phyloP scores from a whole-genome alignment of 1,284 basidiomycete genomes.

The Ustanciosporium gigantosporum region DNA sequence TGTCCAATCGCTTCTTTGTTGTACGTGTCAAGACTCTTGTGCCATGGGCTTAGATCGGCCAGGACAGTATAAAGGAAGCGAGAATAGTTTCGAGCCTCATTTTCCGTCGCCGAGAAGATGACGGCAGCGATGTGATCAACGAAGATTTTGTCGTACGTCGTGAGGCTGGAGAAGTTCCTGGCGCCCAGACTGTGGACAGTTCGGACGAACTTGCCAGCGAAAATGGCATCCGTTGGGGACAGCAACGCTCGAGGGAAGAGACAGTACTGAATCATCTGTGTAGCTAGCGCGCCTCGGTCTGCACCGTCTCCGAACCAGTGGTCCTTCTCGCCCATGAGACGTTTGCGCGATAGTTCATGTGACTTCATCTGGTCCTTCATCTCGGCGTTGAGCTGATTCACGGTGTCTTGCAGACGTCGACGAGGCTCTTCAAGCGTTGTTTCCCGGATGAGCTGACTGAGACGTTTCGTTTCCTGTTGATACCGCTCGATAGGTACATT shows the following conservation, averaged over 20 bases:
- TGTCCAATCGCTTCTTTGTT: slow-evolving; percentile 63
- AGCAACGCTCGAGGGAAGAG: slow-evolving; percentile 87
- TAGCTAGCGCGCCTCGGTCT: slow-evolving; percentile 26
- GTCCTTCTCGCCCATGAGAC: slow-evolving; percentile 77
- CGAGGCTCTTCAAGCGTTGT: slow-evolving; percentile 42
- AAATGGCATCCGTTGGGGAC: slow-evolving; percentile 94
- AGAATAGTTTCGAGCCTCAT: slow-evolving; percentile 89
- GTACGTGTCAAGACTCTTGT: slow-evolving; percentile 68
- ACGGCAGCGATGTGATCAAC: slow-evolving; percentile 68
- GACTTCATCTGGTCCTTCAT: slow-evolving; percentile 75
- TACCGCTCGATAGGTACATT: slow-evolving; percentile 59
- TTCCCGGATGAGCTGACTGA: slow-evolving; percentile 44
- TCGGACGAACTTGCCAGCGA: slow-evolving; percentile 86
- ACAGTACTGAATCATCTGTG: slow-evolving; percentile 79
- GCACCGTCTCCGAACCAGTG: slow-evolving; percentile 74
- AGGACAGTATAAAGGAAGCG: slow-evolving; percentile 77
- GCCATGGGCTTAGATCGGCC: slow-evolving; percentile 77
- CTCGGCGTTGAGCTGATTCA: slow-evolving; percentile 64
- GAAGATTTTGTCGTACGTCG: slow-evolving; percentile 78
- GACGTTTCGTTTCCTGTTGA: slow-evolving; percentile 50
- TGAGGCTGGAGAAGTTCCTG: slow-evolving; percentile 80
- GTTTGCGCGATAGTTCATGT: slow-evolving; percentile 74
- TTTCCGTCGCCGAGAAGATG: slow-evolving; percentile 90
- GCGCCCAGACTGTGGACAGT: slow-evolving; percentile 83
- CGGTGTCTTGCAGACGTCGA: slow-evolving; percentile 50